Conservation (phyloP, 2,329 filamentous ascomycete species). For the Venturia pyrina region DNA sequence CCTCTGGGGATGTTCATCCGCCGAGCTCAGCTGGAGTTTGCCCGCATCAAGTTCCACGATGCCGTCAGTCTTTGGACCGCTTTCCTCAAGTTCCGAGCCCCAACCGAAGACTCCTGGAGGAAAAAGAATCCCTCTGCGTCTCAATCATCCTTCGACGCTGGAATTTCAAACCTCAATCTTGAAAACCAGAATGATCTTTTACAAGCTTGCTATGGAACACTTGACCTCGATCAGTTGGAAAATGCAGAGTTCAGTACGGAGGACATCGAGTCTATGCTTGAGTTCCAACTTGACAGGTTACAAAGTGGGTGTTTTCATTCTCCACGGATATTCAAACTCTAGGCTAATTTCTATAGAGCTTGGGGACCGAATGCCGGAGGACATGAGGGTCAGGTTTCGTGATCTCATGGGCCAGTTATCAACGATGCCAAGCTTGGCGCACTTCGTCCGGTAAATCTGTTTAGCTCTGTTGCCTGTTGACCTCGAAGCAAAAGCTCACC, state of each 20-base stretch:
- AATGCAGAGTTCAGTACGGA: conserved; percentile 52
- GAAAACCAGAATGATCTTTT: conserved; percentile 39
- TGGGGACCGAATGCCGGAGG: conserved; percentile 66
- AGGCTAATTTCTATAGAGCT: conserved; percentile 41
- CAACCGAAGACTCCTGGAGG: conserved; percentile 55
- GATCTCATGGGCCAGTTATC: conserved; percentile 57
- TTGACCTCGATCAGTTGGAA: conserved; percentile 28
- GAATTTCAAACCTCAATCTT: conserved; percentile 50
- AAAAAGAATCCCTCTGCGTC: conserved; percentile 27
- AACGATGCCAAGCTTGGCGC: conserved; percentile 60
- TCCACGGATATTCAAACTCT: not conserved
- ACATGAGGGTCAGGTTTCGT: conserved; percentile 61
- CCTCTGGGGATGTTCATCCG: conserved; percentile 76
- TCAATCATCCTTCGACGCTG: conserved; percentile 43
- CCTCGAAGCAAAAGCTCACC: conserved; percentile 13
- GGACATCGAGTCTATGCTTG: conserved; percentile 70
- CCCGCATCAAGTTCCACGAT: conserved; percentile 69
- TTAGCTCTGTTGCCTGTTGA: not conserved
- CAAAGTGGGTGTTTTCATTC: conserved; percentile 52
- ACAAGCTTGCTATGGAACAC: conserved; percentile 41
- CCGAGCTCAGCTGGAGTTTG: conserved; percentile 68
- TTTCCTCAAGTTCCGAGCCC: conserved; percentile 71
- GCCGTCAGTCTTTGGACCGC: conserved; percentile 68
- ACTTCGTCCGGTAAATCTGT: conserved; percentile 56
- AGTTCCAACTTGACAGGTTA: conserved; percentile 81